Conservation (phyloP, 306 rosid genomes). For the Oemleria cerasiformis region DNA sequence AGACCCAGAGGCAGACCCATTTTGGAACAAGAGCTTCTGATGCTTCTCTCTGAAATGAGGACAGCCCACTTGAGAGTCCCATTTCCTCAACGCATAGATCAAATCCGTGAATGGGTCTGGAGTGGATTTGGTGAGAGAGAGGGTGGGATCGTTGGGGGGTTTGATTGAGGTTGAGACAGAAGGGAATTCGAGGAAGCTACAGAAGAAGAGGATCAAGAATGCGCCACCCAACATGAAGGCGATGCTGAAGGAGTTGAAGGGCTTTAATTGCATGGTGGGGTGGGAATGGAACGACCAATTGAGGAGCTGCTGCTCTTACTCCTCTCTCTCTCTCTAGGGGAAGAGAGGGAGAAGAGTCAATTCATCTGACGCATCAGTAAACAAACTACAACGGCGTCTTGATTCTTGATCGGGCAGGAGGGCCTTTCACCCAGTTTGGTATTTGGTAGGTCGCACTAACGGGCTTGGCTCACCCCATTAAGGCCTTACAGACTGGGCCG, state of each 20-base stretch:
- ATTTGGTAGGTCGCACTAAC: too few species aligned
- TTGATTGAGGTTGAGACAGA: constrained; percentile 35
- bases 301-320: constrained; percentile 5
- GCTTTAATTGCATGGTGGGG: constrained; percentile 50
- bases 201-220: constrained; percentile 59
- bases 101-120: constrained; percentile 60
- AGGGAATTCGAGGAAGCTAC: constrained; percentile 64
- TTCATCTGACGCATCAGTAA: neutral
- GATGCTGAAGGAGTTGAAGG: constrained; percentile 48
- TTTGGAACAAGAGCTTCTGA: constrained; percentile 11
- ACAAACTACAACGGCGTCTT: neutral
- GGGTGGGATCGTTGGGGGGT: constrained; percentile 20
- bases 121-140: constrained; percentile 2
- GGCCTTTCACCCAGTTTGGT: too few species aligned
- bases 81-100: constrained; percentile 55
- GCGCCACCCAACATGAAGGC: constrained; percentile 46
- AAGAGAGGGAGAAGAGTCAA: constrained; percentile 11
- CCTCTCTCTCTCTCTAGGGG: constrained; percentile 1
- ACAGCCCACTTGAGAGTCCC: constrained; percentile 84
- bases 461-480: too few species aligned
- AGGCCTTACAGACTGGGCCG: too few species aligned
- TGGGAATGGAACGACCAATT: neutral
- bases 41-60: constrained; percentile 46
- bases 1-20: constrained; percentile 24
- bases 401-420: neutral